A percentile compares a stretch with the other conserved stretches of the same genome.
These are phyloP conservation scores for Russula compacta DNA, from an alignment of 768 basidiomycete species.

Conservation along the genomic window DNA sequence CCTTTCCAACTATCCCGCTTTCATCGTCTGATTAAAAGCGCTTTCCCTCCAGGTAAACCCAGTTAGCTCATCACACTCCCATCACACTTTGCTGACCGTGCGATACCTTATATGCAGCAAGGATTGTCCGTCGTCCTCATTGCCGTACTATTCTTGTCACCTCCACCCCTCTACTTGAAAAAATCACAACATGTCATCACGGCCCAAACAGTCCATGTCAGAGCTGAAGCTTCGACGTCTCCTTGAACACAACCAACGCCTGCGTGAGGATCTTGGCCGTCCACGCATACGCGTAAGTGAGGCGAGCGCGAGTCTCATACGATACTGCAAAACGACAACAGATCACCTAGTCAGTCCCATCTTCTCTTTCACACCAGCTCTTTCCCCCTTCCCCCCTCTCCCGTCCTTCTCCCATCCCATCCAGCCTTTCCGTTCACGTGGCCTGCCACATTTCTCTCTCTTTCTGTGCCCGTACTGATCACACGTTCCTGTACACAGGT, in stretches of 20 bases:
- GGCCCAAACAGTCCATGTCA: constrained; percentile 66
- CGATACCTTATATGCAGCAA: neutral
- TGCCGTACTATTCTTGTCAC: neutral
- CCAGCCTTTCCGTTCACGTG: neutral
- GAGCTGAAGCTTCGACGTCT: constrained; percentile 76
- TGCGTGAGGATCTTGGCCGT: constrained; percentile 63
- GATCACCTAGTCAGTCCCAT: constrained; percentile 51
- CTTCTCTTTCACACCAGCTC: neutral
- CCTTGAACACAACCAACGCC: constrained; percentile 63
- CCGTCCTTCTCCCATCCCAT: neutral
- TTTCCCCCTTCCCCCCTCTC: neutral
- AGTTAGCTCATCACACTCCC: neutral
- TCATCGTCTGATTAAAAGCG: constrained; percentile 1
- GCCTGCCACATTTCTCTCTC: neutral
- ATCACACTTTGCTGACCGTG: neutral
- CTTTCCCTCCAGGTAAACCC: neutral
- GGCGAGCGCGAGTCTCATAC: constrained; percentile 60
- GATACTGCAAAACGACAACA: constrained; percentile 64
- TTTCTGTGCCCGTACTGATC: constrained; percentile 16
- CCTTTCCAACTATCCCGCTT: neutral
- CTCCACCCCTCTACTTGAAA: constrained; percentile 11
- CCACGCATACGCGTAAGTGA: constrained; percentile 68
- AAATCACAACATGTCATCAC: constrained; percentile 41
- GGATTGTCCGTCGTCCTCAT: neutral
- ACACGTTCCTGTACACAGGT: constrained; percentile 39